Base-by-base conservation (phyloP, 768 basidiomycete species). In the Pulveroboletus frians region DNA sequence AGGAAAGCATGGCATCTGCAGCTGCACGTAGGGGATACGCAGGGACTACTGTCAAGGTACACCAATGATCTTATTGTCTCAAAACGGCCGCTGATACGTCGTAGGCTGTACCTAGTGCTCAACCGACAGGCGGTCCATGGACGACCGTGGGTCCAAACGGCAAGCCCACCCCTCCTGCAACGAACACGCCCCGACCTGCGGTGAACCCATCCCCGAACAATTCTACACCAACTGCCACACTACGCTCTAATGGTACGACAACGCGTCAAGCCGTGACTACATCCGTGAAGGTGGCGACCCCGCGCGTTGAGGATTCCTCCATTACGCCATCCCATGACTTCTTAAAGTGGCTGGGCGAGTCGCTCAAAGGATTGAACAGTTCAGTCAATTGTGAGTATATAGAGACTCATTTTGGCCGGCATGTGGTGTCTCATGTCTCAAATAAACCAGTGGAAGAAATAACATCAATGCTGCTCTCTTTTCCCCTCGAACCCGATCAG, bases 401-500 rank as follows among this genome's bases (percentile, higher is more conserved):
- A 31, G 15, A 42, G 35, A 45, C 21, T 29, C 35, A 20, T 51
- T 43, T 29, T 20, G 32, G 21, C 39, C 49, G 34, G 37, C 46
- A 39, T 32, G 34, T 34, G 52, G 17, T n/a, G 36, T 61, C 55
- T 64, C 29, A 62, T 52, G 18, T 55, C 43, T 47, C n/a, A 39
- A 45, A 49, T 40, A 17, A 50, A 61, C 47, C 39, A 96, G 94
- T 95, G 46, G 96, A 98, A 65, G 96, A 98, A 58, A 93, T 98
- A 64, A 84, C 92, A 62, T 85, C 88, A 39, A 95, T 98, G 92
- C 73, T 99, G 20, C 78, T 99, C 21, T 84, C 88, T 1, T 98
- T 99, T 75, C 89, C 95, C 3, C 69, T 97, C 43, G 93, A 98
- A 55, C 89, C 87, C 17, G 89, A 88, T 58, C 72, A 80, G 57